These are phyloP conservation scores for Phytopythium oedochilum DNA, from an alignment of 352 stramenopile species.

Conservation along the genomic window DNA sequence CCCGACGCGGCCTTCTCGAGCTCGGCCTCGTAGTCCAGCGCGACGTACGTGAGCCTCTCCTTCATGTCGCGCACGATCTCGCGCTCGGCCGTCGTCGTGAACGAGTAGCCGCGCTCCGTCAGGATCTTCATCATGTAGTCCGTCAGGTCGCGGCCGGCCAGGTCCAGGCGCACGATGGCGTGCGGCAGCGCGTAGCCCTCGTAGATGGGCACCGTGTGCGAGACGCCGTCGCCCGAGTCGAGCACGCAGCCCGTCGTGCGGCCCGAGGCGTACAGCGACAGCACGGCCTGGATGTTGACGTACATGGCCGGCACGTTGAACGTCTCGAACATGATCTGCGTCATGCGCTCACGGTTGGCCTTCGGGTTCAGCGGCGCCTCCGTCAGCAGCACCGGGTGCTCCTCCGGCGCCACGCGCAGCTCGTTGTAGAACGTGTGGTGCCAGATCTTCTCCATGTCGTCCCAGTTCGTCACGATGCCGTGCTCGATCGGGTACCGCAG, in stretches of 20 bases:
- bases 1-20: constrained; percentile 82
- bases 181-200: constrained; percentile 94
- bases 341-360: constrained; percentile 90
- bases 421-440: constrained; percentile 99
- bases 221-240: constrained; percentile 92
- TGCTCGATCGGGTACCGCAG: constrained; percentile 98
- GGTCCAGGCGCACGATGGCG: constrained; percentile 92
- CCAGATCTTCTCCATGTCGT: constrained; percentile 99
- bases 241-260: constrained; percentile 94
- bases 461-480: constrained; percentile 99
- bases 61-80: constrained; percentile 97
- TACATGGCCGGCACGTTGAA: constrained; percentile 94
- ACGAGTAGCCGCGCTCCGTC: constrained; percentile 92
- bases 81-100: constrained; percentile 92
- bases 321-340: constrained; percentile 97
- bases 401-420: constrained; percentile 92
- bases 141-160: constrained; percentile 92
- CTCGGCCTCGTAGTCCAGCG: constrained; percentile 92
- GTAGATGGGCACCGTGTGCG: constrained; percentile 95
- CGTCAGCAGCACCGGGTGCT: constrained; percentile 95
- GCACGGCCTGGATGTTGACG: constrained; percentile 94
- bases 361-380: constrained; percentile 94
- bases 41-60: constrained; percentile 96
- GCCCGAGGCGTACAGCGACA: too few relatives aligned
- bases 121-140: constrained; percentile 97